Conservation (phyloP, 306 rosid species). For the Canavalia gladiata region DNA sequence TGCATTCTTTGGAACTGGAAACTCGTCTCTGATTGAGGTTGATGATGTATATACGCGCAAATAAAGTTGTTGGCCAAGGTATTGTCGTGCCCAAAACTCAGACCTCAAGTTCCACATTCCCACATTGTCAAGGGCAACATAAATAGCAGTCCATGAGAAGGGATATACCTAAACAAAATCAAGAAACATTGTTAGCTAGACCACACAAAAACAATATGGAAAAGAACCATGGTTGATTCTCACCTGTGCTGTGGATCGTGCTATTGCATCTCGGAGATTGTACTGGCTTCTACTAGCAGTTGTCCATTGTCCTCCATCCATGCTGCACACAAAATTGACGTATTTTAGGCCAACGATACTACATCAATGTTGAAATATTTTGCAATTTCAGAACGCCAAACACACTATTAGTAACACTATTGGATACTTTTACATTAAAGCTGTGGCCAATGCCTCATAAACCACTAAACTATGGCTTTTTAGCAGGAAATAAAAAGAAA, state of each 20-base stretch:
- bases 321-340: slow-evolving; percentile 54
- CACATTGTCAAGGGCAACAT: slow-evolving; percentile 90
- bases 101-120: slow-evolving; percentile 99
- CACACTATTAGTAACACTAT: neutral
- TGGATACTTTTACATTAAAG: neutral
- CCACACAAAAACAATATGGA: slow-evolving; percentile 13
- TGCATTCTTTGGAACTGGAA: slow-evolving; percentile 93
- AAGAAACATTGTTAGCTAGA: neutral
- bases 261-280: slow-evolving; percentile 89
- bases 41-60: slow-evolving; percentile 82
- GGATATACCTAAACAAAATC: slow-evolving; percentile 80
- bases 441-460: no score
- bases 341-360: slow-evolving; percentile 51
- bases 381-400: slow-evolving; percentile 8
- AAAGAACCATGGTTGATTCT: neutral
- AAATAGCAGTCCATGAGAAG: slow-evolving; percentile 90
- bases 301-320: slow-evolving; percentile 98
- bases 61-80: slow-evolving; percentile 89
- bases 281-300: slow-evolving; percentile 68
- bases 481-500: no score
- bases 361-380: slow-evolving; percentile 34
- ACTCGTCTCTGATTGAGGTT: slow-evolving; percentile 88
- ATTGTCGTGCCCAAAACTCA: slow-evolving; percentile 96
- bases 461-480: no score
- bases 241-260: slow-evolving; percentile 96